Evolutionary conservation across 345 rosid species (phyloP).

Genomic region (Xanthoceras sorbifolium): DNA sequence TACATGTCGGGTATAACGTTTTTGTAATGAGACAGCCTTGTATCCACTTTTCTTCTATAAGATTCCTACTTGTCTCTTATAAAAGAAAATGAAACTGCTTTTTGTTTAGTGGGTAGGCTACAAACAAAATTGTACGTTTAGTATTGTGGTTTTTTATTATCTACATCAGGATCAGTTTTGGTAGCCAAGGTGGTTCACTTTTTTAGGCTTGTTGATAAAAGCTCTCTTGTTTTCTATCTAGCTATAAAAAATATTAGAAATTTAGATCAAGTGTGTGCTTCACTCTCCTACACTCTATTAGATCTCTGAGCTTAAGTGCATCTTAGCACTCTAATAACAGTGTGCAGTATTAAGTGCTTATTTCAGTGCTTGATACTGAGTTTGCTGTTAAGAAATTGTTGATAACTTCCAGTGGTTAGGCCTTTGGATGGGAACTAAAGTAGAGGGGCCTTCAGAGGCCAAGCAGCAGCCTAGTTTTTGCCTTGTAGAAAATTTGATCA

Average conservation of each 20-base stretch:
- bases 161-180: not conserved
- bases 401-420: not conserved
- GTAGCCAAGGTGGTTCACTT: not conserved
- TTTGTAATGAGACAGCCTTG: not conserved
- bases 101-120: not conserved
- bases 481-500: not conserved
- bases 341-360: not conserved
- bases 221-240: not conserved
- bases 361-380: not conserved
- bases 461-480: not conserved
- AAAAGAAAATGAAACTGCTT: not conserved
- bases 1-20: too few relatives aligned
- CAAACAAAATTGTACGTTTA: not conserved
- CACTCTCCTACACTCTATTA: too few relatives aligned
- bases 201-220: not conserved
- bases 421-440: not conserved
- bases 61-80: not conserved
- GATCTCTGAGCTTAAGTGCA: too few relatives aligned
- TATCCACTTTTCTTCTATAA: not conserved
- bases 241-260: not conserved
- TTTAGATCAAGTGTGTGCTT: too few relatives aligned
- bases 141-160: not conserved
- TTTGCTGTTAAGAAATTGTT: not conserved
- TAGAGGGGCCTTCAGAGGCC: not conserved
- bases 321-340: too few relatives aligned